Conservation (phyloP, 2,329 filamentous ascomycete species). For the Hortaea sp. region DNA sequence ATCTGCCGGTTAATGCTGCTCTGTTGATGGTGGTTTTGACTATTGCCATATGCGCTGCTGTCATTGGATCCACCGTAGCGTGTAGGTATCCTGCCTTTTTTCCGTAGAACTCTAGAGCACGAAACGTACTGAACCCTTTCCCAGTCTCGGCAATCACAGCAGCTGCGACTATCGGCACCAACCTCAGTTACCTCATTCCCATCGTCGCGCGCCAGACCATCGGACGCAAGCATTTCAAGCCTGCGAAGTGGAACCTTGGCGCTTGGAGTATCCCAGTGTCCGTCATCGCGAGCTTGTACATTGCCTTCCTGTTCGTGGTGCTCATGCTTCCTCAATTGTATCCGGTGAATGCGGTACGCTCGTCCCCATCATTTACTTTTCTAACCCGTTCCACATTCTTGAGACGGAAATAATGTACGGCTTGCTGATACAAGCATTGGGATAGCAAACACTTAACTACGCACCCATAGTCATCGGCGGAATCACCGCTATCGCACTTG, state of each 20-base stretch:
- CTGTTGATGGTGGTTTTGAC: constrained; percentile 24
- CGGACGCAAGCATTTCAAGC: constrained; percentile 25
- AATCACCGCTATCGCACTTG: constrained; percentile 26
- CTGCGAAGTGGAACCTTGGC: constrained; percentile 28
- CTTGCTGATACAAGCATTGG: background rate
- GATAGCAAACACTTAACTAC: constrained; percentile 20
- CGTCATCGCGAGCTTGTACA: constrained; percentile 21
- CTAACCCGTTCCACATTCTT: too few relatives aligned
- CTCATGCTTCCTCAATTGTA: constrained; percentile 30
- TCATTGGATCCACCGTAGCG: constrained; percentile 29
- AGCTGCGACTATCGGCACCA: constrained; percentile 26
- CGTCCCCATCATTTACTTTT: background rate
- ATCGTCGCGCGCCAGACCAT: constrained; percentile 31
- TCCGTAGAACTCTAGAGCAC: too few relatives aligned
- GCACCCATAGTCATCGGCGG: constrained; percentile 31
- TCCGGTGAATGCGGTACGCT: constrained; percentile 23
- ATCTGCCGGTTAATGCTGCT: constrained; percentile 29
- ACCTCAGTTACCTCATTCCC: constrained; percentile 31
- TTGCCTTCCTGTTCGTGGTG: constrained; percentile 28
- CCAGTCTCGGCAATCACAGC: background rate
- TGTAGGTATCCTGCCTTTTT: background rate
- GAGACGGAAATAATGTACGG: too few relatives aligned
- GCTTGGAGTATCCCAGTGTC: constrained; percentile 19
- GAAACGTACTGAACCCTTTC: too few relatives aligned
- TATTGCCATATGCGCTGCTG: constrained; percentile 26